Evolutionary conservation across 2,329 filamentous ascomycete genomes (phyloP).

Genomic region (Laburnicola sp.): DNA sequence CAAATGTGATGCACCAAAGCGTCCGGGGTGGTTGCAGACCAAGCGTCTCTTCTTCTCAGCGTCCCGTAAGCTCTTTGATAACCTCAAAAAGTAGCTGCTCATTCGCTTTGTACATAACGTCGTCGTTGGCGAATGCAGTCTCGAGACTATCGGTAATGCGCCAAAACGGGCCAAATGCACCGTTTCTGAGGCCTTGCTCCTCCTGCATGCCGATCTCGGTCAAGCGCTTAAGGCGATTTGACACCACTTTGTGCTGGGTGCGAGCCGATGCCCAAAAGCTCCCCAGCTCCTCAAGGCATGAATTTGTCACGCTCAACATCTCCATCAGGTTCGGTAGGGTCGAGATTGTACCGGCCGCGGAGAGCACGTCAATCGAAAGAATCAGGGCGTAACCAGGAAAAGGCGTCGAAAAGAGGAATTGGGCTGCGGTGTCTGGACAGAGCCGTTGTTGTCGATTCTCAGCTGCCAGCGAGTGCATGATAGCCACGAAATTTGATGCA

Average conservation of each 20-base stretch:
- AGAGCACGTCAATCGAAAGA: constrained; percentile 68
- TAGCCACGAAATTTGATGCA: constrained; percentile 35
- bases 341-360: constrained; percentile 56
- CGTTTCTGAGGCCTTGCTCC: constrained; percentile 35
- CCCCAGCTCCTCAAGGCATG: constrained; percentile 60
- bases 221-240: constrained; percentile 52
- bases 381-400: constrained; percentile 65
- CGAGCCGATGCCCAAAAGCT: constrained; percentile 63
- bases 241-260: constrained; percentile 55
- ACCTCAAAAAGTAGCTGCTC: constrained; percentile 36
- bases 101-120: constrained; percentile 48
- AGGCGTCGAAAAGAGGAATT: constrained; percentile 55
- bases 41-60: background rate
- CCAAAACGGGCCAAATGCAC: constrained; percentile 42
- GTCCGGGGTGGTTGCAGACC: background rate
- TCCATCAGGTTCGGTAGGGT: constrained; percentile 57
- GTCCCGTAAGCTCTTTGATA: constrained; percentile 23
- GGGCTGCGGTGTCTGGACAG: constrained; percentile 24
- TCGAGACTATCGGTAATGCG: constrained; percentile 45
- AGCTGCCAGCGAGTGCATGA: constrained; percentile 38
- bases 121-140: constrained; percentile 48
- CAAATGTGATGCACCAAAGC: background rate
- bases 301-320: constrained; percentile 57
- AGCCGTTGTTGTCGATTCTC: constrained; percentile 33
- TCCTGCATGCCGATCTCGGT: constrained; percentile 45